Conservation (phyloP, 768 basidiomycete species). For the Russula olivacea region DNA sequence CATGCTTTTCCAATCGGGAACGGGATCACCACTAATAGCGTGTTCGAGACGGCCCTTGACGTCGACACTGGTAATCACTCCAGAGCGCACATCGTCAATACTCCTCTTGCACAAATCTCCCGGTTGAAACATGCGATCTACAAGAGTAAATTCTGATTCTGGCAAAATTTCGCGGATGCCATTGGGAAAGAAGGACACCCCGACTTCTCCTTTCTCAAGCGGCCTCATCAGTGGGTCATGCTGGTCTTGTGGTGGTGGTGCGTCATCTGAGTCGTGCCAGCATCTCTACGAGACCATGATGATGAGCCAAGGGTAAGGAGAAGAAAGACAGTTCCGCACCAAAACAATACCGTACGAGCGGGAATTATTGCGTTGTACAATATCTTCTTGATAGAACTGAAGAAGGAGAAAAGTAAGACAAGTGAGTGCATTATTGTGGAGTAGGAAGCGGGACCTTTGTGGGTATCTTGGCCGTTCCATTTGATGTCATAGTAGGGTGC, state of each 20-base stretch:
- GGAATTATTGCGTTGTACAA: slow-evolving; percentile 33
- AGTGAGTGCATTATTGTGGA: too few relatives aligned
- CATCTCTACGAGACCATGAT: slow-evolving; percentile 50
- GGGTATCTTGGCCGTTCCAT: slow-evolving; percentile 26
- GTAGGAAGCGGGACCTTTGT: slow-evolving; percentile 32
- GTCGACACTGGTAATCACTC: slow-evolving; percentile 59
- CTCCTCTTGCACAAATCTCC: slow-evolving; percentile 82
- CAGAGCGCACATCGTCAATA: slow-evolving; percentile 67
- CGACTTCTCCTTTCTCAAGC: slow-evolving; percentile 73
- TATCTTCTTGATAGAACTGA: slow-evolving; percentile 40
- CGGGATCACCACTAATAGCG: slow-evolving; percentile 54
- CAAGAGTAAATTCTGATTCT: slow-evolving; percentile 61
- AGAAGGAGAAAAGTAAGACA: slow-evolving; percentile 1
- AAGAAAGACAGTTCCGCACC: slow-evolving; percentile 37
- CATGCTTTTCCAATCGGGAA: slow-evolving; percentile 58
- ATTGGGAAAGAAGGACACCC: slow-evolving; percentile 60
- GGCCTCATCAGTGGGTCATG: slow-evolving; percentile 72
- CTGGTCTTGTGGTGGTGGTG: slow-evolving; percentile 40
- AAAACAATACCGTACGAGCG: slow-evolving; percentile 55
- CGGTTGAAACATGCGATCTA: slow-evolving; percentile 70
- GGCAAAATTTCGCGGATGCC: slow-evolving; percentile 60
- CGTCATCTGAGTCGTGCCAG: slow-evolving; percentile 84
- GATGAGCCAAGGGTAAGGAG: slow-evolving; percentile 2
- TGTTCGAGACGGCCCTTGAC: slow-evolving; percentile 69
- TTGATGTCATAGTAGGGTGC: slow-evolving; percentile 30